These are phyloP conservation scores for Spongispora temasekensis DNA, from an alignment of 1,284 basidiomycete species.

Conservation along the genomic window DNA sequence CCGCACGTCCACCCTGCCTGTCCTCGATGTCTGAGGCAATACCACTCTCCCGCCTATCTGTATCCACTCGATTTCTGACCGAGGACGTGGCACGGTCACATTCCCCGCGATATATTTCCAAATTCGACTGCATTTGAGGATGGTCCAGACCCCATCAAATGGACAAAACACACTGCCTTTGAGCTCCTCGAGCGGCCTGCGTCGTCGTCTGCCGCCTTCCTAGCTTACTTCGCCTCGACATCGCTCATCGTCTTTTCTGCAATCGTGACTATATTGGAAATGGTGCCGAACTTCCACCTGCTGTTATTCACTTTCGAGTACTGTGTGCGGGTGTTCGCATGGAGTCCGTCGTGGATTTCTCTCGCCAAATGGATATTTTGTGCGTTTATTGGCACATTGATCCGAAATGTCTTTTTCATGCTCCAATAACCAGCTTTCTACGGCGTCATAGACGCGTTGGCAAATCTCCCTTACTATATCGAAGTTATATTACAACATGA, in stretches of 20 bases:
- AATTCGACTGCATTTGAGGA: conserved; percentile 39
- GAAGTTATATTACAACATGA: conserved; percentile 83
- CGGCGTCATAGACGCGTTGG: conserved; percentile 80
- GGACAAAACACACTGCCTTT: conserved; percentile 61
- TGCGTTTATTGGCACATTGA: conserved; percentile 40
- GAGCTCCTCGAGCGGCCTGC: conserved; percentile 69
- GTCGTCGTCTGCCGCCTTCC: conserved; percentile 65
- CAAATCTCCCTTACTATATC: conserved; percentile 86
- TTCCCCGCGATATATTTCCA: conserved; percentile 41
- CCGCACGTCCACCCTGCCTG: conserved; percentile 20
- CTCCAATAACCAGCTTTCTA: conserved; percentile 64
- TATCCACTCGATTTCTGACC: conserved; percentile 37
- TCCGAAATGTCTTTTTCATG: conserved; percentile 10
- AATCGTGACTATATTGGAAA: conserved; percentile 81
- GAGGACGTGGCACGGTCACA: conserved; percentile 36
- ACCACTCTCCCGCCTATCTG: conserved; percentile 26
- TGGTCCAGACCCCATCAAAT: conserved; percentile 43
- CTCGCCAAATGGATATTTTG: conserved; percentile 68
- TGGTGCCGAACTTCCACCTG: conserved; percentile 81
- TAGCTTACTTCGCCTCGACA: conserved; percentile 64
- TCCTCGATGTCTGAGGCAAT: conserved; percentile 32
- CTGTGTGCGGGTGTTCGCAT: conserved; percentile 60
- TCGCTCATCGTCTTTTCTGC: conserved; percentile 70
- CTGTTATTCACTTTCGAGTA: conserved; percentile 85
- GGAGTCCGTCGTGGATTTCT: conserved; percentile 63